A percentile compares a stretch with the other conserved stretches of the same genome.
These are phyloP conservation scores for Tulasnella sp. DNA, from an alignment of 768 basidiomycete genomes.

Conservation along the genomic window DNA sequence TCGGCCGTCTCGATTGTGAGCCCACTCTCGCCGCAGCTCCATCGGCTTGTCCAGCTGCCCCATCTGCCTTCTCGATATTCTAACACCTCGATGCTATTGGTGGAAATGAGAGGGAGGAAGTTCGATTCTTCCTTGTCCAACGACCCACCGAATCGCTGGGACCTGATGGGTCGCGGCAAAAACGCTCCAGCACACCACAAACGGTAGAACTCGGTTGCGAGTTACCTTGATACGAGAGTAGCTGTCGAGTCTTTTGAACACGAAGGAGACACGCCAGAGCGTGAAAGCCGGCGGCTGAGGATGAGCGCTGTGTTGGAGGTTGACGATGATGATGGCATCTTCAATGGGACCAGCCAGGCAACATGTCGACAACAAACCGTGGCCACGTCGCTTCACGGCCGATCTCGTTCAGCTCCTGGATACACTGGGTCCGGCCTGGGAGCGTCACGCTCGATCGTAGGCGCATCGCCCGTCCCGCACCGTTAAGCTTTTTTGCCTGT, in stretches of 20 bases:
- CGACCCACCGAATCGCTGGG: not conserved
- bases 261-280: not conserved
- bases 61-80: not conserved
- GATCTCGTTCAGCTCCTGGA: no score
- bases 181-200: not conserved
- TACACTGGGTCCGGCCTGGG: no score
- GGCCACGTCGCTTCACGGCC: no score
- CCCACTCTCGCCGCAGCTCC: constrained; percentile 18
- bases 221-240: no score
- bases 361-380: no score
- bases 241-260: not conserved
- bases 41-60: constrained; percentile 32
- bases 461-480: no score
- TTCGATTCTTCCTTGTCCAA: constrained; percentile 5
- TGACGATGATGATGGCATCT: constrained; percentile 44
- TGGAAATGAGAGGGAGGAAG: constrained; percentile 50
- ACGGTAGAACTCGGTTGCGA: not conserved
- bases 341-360: no score
- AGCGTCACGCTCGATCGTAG: no score
- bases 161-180: not conserved
- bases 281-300: constrained; percentile 29
- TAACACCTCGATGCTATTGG: not conserved
- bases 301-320: constrained; percentile 51
- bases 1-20: constrained; percentile 22
- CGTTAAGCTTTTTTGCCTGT: no score